Evolutionary conservation across 495 filamentous ascomycete species (phyloP).

Genomic region (Durotheca rogersii): DNA sequence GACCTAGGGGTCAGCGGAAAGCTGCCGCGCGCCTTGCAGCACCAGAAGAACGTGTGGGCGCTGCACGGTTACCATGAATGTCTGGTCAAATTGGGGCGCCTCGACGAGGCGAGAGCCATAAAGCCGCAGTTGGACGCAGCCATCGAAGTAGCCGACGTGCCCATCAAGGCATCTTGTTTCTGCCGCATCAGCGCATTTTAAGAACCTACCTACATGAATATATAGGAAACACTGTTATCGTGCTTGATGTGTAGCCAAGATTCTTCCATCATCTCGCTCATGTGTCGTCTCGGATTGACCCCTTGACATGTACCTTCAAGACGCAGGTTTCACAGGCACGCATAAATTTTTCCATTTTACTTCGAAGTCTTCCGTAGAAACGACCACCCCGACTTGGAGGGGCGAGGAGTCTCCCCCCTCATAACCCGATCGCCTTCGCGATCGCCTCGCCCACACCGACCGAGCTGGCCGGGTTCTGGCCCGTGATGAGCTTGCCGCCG

Average conservation of each 20-base stretch:
- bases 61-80: constrained; percentile 68
- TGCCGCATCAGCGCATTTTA: constrained; percentile 46
- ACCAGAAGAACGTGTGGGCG: constrained; percentile 69
- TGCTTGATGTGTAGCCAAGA: background rate
- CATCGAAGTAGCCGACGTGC: constrained; percentile 58
- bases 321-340: too few species aligned
- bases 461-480: constrained; percentile 72
- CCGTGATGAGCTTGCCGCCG: constrained; percentile 64
- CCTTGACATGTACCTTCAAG: too few species aligned
- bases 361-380: too few species aligned
- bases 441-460: constrained; percentile 57
- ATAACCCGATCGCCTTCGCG: constrained; percentile 35
- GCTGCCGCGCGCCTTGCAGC: constrained; percentile 57
- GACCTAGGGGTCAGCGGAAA: constrained; percentile 61
- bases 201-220: background rate
- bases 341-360: too few species aligned
- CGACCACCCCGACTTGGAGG: background rate
- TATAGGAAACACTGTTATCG: background rate
- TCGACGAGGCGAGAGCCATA: constrained; percentile 51
- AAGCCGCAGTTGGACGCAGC: constrained; percentile 51
- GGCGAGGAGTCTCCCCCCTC: background rate
- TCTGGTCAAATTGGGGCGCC: constrained; percentile 50
- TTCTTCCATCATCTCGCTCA: too few species aligned
- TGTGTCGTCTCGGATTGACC: too few species aligned
- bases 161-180: constrained; percentile 61